These are phyloP conservation scores for Gracilaria gracilis DNA, from an alignment of 23 red algal species.

Conservation along the genomic window DNA sequence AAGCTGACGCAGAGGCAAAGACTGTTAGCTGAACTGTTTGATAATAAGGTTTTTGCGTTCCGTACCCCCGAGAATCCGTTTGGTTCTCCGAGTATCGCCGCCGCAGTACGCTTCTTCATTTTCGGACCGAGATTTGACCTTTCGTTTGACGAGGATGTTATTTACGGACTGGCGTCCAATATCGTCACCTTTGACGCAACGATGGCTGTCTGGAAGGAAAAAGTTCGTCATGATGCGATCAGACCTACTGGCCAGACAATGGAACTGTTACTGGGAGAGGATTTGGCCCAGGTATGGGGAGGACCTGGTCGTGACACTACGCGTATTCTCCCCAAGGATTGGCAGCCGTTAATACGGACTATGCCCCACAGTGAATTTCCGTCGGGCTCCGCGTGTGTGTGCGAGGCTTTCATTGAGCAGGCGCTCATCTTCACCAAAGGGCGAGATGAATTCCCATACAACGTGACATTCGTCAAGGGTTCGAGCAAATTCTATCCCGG, in stretches of 20 bases:
- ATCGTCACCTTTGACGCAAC: constrained; percentile 34
- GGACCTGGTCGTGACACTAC: neutral
- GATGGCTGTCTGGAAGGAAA: constrained; percentile 51
- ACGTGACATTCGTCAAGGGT: constrained; percentile 17
- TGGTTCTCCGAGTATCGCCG: neutral
- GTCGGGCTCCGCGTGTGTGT: constrained; percentile 32
- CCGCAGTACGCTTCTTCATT: neutral
- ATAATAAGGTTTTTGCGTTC: constrained; percentile 44
- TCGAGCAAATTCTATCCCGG: constrained; percentile 48
- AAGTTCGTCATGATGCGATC: constrained; percentile 45
- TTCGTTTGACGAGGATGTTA: constrained; percentile 24
- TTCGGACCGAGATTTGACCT: neutral
- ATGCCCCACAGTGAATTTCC: constrained; percentile 63
- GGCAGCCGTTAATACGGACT: constrained; percentile 42
- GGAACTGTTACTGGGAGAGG: constrained; percentile 6
- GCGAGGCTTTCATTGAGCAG: constrained; percentile 44
- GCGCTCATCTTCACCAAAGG: neutral
- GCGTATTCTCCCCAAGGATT: constrained; percentile 23
- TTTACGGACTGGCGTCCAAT: constrained; percentile 35
- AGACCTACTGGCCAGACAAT: constrained; percentile 47
- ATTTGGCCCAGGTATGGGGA: constrained; percentile 16
- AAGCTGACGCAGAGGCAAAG: constrained; percentile 7
- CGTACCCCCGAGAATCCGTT: constrained; percentile 11
- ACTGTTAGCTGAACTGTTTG: constrained; percentile 24
- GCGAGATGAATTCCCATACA: constrained; percentile 2